Evolutionary conservation across 768 basidiomycete genomes (phyloP).

Genomic region (Mycena filopes): DNA sequence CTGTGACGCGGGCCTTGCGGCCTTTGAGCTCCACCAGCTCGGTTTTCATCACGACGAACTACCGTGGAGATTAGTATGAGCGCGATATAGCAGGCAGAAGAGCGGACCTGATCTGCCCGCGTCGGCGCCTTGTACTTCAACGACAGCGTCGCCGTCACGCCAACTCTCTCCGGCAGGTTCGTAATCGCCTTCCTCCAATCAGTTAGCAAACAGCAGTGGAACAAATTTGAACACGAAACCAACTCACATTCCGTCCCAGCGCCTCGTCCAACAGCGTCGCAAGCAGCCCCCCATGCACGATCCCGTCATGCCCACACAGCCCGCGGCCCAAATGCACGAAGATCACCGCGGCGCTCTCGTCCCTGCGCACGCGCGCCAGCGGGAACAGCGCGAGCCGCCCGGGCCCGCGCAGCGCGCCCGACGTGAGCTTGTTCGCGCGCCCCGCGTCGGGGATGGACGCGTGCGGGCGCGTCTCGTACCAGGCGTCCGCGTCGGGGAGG

Average conservation of each 20-base stretch:
- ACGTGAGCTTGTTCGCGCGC: constrained; percentile 84
- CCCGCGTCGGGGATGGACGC: constrained; percentile 73
- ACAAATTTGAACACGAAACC: constrained; percentile 17
- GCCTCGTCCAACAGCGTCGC: constrained; percentile 92
- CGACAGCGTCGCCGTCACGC: constrained; percentile 88
- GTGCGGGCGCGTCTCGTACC: constrained; percentile 87
- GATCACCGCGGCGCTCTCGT: constrained; percentile 78
- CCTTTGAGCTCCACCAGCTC: constrained; percentile 75
- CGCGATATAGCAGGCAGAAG: neutral
- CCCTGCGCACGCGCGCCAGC: constrained; percentile 75
- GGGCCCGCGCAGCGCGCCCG: constrained; percentile 87
- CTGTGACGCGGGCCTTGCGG: constrained; percentile 79
- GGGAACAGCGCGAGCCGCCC: constrained; percentile 87
- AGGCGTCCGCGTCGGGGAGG: constrained; percentile 61
- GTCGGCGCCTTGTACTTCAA: constrained; percentile 90
- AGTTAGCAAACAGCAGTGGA: constrained; percentile 8
- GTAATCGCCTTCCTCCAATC: constrained; percentile 70
- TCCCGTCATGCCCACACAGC: constrained; percentile 93
- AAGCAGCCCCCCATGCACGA: constrained; percentile 92
- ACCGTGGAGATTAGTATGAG: constrained; percentile 20
- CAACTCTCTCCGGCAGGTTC: constrained; percentile 89
- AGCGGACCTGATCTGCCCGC: constrained; percentile 82
- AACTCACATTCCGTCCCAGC: constrained; percentile 79
- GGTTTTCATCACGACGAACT: constrained; percentile 89
- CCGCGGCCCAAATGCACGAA: constrained; percentile 87